Evolutionary conservation across 73 alveolate genomes (phyloP), one percentile per base, ranked within the genome.

Genomic region (Paramecium bursaria): DNA sequence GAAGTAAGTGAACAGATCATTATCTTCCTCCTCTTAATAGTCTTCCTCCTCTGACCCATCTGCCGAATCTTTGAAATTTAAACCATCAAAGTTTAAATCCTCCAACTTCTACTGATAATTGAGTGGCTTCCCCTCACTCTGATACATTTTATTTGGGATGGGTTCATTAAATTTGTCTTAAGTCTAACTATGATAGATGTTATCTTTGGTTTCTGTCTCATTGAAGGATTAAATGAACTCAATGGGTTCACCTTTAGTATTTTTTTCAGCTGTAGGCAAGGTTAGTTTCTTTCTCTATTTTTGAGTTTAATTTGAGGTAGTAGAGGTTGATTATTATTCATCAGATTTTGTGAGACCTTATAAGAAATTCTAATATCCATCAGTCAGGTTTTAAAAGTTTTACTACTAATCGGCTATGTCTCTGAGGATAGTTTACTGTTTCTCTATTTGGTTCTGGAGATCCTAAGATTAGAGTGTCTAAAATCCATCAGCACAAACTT

Each of bases 401-500:
- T 2, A 25, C 35, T 67, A 67, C 14, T 14, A 67, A 10, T 67
- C 82, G 19, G 17, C 33, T 7, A 67, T 67, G n/a, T 67, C 82
- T 22, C 44, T 67, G 17, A 67, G 44, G 30, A 67, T 67, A 3
- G 42, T 15, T 47, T 67, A 42, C 21, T 67, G 25, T 47, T 67
- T 67, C 44, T 67, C 82, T 1, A 67, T 67, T 67, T 67, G 23
- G 22, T 42, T 67, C 14, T 39, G 22, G 4, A 67, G 44, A 19
- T 67, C 82, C 55, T 67, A 42, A 9, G 17, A 19, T 67, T 39
- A 14, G 2, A 57, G 82, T 7, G 82, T 21, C 17, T 17, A 44
- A 67, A 67, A 67, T 42, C 82, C 82, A 6, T 67, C 82, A 21
- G 82, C 82, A 67, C 82, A 67, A 39, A 67, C 82, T 57, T 35